Conservation (phyloP, 1,284 basidiomycete species). For the Heterobasidion irregulare region DNA sequence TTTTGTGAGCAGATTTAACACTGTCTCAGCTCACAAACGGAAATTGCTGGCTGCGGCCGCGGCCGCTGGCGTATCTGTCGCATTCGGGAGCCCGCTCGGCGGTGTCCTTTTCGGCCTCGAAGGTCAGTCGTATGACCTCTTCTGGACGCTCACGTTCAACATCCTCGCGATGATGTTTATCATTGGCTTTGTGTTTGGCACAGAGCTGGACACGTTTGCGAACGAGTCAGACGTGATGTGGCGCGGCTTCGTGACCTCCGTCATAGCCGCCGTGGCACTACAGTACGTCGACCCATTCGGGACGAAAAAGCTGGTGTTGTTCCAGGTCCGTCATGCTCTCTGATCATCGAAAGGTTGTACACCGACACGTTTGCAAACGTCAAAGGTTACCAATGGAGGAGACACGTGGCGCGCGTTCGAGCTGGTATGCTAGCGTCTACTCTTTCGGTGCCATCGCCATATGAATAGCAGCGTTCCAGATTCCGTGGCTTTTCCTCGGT, state of each 20-base stretch:
- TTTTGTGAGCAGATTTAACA: neutral
- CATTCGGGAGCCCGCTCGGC: constrained; percentile 70
- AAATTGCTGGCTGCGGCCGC: constrained; percentile 62
- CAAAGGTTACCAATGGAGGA: constrained; percentile 45
- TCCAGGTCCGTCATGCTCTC: constrained; percentile 33
- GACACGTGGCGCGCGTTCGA: constrained; percentile 67
- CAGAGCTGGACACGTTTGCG: constrained; percentile 62
- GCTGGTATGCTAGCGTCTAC: constrained; percentile 33
- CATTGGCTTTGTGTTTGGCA: neutral
- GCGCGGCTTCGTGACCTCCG: constrained; percentile 70
- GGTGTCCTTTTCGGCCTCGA: constrained; percentile 68
- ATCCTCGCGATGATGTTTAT: neutral
- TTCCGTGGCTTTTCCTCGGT: constrained; percentile 57
- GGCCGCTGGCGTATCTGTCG: constrained; percentile 67
- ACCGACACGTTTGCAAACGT: neutral
- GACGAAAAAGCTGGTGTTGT: constrained; percentile 67
- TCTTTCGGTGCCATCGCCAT: neutral
- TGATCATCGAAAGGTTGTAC: neutral
- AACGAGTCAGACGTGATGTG: constrained; percentile 68
- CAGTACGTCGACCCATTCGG: constrained; percentile 72
- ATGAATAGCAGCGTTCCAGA: constrained; percentile 25
- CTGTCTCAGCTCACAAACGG: constrained; percentile 49
- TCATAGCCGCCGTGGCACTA: constrained; percentile 59
- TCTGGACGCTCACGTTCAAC: neutral
- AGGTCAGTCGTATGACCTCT: constrained; percentile 21